Evolutionary conservation across 192 early-diverging fungal genomes (phyloP), one percentile per base, ranked within the genome.

Genomic region (Entomortierella parvispora): DNA sequence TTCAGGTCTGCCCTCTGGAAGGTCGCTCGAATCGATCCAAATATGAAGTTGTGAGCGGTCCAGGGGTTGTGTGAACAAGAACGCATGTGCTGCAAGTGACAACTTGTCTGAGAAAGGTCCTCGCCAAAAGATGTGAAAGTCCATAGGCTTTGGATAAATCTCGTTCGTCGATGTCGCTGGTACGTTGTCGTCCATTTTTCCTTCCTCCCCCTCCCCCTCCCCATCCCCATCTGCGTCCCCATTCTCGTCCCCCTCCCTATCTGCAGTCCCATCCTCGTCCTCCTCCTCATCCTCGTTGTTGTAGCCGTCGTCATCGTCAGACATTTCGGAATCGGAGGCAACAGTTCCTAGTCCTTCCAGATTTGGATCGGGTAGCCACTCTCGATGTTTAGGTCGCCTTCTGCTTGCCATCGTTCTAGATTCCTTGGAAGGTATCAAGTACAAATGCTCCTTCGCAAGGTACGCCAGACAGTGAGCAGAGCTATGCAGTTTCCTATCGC

Each of bases 121-220:
- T 23, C 65, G 53, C 79, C 79, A 81, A 65, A 69, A 81, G 33
- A 81, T 56, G 52, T 81, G 79, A 42, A 74, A 81, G 22, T 74
- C 37, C 70, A 74, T 81, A 14, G n/a, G 37, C 14, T 46, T 56
- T 22, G 29, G 58, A 34, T 20, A 32, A 32, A 52, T 31, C 14
- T 45, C 37, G 32, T 52, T 9, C 48, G 44, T 37, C 15, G 43
- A 22, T 10, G 40, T 7, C 28, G 2, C 10, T 40, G 33, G 23
- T 15, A n/a, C 34, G 11, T 59, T 23, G 44, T 25, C 26, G 5
- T 23, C 4, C 28, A 17, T 61, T 23, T 40, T 12, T 40, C 12
- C 37, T 40, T 5, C 37, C 37, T 40, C 37, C 37, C 12, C 37
- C 37, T 40, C 37, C 5, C 12, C 37, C 5, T 40, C 37, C 5